Percentiles rank a stretch among this genome's conserved stretches.
phyloP scores from a whole-genome alignment of 208 protist genomes.

The Trypanosoma avium region DNA sequence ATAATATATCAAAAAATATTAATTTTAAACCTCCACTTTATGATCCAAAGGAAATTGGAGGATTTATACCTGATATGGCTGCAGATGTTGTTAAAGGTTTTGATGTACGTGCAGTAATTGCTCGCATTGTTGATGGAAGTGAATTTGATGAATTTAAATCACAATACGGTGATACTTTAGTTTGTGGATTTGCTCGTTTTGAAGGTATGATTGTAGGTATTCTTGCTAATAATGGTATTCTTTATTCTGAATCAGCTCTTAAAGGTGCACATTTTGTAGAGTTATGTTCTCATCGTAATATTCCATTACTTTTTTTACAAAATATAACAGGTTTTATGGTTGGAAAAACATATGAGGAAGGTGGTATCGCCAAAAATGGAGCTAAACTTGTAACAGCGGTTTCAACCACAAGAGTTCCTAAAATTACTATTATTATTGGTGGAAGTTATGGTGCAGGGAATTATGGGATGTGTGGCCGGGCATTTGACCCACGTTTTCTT shows the following conservation, averaged over 20 bases:
- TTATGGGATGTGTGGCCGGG: slow-evolving; percentile 97
- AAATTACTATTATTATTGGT: slow-evolving; percentile 95
- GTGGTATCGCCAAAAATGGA: slow-evolving; percentile 97
- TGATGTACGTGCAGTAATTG: slow-evolving; percentile 88
- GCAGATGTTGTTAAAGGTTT: slow-evolving; percentile 85
- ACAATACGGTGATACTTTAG: slow-evolving; percentile 91
- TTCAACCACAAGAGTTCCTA: slow-evolving; percentile 91
- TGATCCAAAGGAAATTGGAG: slow-evolving; percentile 75
- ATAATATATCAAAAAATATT: slow-evolving; percentile 28
- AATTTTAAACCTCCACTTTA: slow-evolving; percentile 86
- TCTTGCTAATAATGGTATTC: slow-evolving; percentile 96
- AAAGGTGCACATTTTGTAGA: slow-evolving; percentile 96
- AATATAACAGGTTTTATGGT: slow-evolving; percentile 97
- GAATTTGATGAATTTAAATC: slow-evolving; percentile 95
- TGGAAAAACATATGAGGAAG: slow-evolving; percentile 89
- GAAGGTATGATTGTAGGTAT: slow-evolving; percentile 95
- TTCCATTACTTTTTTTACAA: slow-evolving; percentile 96
- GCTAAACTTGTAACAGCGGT: slow-evolving; percentile 96
- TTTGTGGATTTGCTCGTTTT: slow-evolving; percentile 93
- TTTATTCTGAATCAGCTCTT: slow-evolving; percentile 91
- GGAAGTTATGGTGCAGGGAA: slow-evolving; percentile 97
- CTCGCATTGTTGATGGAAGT: slow-evolving; percentile 93
- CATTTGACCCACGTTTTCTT: slow-evolving; percentile 90
- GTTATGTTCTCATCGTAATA: slow-evolving; percentile 93
- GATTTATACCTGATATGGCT: slow-evolving; percentile 90